Base-by-base conservation (phyloP, 1,284 basidiomycete species). In the Sparassis latifolia region DNA sequence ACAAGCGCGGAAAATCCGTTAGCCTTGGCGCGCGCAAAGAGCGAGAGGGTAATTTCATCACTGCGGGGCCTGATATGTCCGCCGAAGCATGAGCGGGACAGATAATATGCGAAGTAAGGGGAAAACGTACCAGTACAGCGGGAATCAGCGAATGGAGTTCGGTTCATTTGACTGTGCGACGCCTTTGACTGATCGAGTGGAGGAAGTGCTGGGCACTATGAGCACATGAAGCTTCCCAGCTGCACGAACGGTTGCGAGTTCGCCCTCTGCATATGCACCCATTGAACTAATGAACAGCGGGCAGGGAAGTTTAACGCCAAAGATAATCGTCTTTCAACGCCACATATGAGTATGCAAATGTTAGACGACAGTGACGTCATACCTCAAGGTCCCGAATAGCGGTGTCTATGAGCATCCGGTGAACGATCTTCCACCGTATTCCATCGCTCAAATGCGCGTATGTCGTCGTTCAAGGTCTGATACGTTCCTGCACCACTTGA, bases 231-330 rank as follows among this genome's bases (percentile, higher is more conserved):
- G 70, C 12, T 75, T 78, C 2, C 69, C 71, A 0, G 81, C 86
- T 0, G 87, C 88, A 3, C 74, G 72, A 0, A 88, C 86, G 2
- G 82, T 72, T 1, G 79, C 85, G 12, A 86, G 66, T 58, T 92
- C 89, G 0, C 76, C 89, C 33, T 86, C 82, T 0, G 68, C 81
- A 60, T 90, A 89, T 2, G 84, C 81, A 4, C 89, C 89, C 40
- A 92, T 77, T 0, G 89, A 88, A 0, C 82, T 85, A 47, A 91
- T 67, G 52, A 89, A 69, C 9, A 92, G 59, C 0, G 89, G 89
- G 0, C 79, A 72, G 5, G 78, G 67, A 50, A 85, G 69, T 38
- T 71, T 84, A 37, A 82, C 76, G 2, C 88, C 89, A 60, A 92
- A 86, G 39, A 86, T 69, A 10, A 77, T 83, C 2, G 77, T 82